phyloP scores from a whole-genome alignment of 169 alveolate species.

The Plasmodium reichenowi region DNA sequence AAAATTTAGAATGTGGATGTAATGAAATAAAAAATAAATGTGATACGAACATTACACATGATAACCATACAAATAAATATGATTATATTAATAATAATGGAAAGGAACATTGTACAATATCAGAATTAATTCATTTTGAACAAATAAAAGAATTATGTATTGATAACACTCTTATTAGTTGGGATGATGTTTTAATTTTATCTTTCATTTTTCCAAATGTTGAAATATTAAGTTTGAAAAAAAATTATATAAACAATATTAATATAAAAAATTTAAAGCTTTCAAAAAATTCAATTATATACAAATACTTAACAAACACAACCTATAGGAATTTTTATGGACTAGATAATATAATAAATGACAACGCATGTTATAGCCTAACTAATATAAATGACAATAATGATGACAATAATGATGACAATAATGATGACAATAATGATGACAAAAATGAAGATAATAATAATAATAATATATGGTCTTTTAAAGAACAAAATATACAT shows the following conservation, averaged over 20 bases:
- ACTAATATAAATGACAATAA: too few species aligned
- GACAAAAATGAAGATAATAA: too few species aligned
- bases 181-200: slow-evolving; percentile 60
- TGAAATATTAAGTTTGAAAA: slow-evolving; percentile 55
- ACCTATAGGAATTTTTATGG: background rate
- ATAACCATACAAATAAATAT: background rate
- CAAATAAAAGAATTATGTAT: slow-evolving; percentile 65
- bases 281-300: slow-evolving; percentile 5
- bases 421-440: too few species aligned
- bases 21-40: background rate
- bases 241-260: slow-evolving; percentile 50
- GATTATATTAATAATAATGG: background rate
- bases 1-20: background rate
- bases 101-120: background rate
- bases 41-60: background rate
- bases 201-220: slow-evolving; percentile 67
- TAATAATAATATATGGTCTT: too few species aligned
- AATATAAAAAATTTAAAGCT: slow-evolving; percentile 15
- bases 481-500: too few species aligned
- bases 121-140: slow-evolving; percentile 25
- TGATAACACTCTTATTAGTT: slow-evolving; percentile 41
- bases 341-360: too few species aligned
- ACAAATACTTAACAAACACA: slow-evolving; percentile 16
- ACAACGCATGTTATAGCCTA: too few species aligned
- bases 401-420: too few species aligned